Evolutionary conservation across 176 grass and related monocot species (phyloP).

Genomic region (Oryza meyeriana): DNA sequence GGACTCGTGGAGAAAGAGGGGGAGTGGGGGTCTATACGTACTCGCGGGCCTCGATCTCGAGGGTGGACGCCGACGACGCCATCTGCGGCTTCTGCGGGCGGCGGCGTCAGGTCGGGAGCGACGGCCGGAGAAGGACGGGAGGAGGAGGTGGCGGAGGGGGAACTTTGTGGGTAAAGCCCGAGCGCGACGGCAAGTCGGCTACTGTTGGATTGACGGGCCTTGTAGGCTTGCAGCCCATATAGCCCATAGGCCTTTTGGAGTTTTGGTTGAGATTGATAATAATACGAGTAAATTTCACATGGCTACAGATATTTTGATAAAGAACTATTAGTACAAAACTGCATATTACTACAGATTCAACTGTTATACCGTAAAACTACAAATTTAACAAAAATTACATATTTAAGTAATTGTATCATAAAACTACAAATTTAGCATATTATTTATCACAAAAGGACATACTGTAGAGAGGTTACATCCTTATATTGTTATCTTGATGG

Average conservation of each 20-base stretch:
- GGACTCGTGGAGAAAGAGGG: background rate
- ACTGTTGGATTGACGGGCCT: background rate
- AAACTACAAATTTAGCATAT: too few species aligned
- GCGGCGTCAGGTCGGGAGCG: background rate
- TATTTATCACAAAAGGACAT: too few species aligned
- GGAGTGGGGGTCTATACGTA: conserved; percentile 18
- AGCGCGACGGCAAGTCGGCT: background rate
- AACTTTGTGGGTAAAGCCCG: conserved; percentile 25
- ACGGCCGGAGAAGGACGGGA: conserved; percentile 33
- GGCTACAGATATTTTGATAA: too few species aligned
- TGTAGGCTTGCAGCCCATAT: background rate
- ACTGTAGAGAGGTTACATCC: too few species aligned
- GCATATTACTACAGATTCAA: too few species aligned
- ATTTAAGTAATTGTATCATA: too few species aligned
- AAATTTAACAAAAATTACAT: too few species aligned
- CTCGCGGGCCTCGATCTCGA: conserved; percentile 97
- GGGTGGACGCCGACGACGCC: conserved; percentile 68
- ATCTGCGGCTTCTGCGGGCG: conserved; percentile 29
- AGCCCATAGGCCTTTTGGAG: background rate
- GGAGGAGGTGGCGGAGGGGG: background rate
- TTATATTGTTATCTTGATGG: too few species aligned
- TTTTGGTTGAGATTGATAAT: background rate
- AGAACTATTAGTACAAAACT: too few species aligned
- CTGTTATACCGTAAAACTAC: too few species aligned
- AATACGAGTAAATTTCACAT: too few species aligned